Evolutionary conservation across 768 basidiomycete species (phyloP).

Genomic region (Austroboletus eburneus): DNA sequence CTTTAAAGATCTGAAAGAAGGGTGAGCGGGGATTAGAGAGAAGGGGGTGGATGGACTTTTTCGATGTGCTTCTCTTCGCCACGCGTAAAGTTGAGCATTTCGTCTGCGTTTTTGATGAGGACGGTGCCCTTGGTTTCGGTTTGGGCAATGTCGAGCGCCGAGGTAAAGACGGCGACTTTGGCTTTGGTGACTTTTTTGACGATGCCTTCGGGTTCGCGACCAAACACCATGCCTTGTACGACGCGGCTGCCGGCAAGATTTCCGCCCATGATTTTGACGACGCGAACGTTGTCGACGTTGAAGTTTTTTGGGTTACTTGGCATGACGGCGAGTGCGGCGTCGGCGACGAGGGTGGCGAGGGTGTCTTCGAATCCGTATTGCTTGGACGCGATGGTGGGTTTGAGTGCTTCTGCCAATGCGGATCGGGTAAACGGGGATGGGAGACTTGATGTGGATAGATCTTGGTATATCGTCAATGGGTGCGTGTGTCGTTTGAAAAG

Average conservation of each 20-base stretch:
- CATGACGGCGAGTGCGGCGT: constrained; percentile 92
- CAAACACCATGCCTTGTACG: constrained; percentile 97
- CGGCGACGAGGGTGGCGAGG: constrained; percentile 80
- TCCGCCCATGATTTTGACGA: constrained; percentile 98
- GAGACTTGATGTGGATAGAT: constrained; percentile 63
- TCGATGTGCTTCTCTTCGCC: constrained; percentile 97
- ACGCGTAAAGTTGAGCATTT: constrained; percentile 94
- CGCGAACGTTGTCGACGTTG: constrained; percentile 97
- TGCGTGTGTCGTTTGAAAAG: constrained; percentile 18
- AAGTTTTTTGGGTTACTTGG: constrained; percentile 84
- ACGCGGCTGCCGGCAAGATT: constrained; percentile 80
- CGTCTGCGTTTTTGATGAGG: constrained; percentile 89
- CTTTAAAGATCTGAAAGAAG: constrained; percentile 77
- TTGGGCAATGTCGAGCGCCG: constrained; percentile 87
- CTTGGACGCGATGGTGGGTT: constrained; percentile 93
- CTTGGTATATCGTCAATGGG: constrained; percentile 35
- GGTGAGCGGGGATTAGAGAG: background rate
- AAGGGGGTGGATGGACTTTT: constrained; percentile 47
- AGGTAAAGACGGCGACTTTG: constrained; percentile 96
- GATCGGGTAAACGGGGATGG: constrained; percentile 68
- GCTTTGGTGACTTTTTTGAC: constrained; percentile 80
- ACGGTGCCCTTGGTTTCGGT: constrained; percentile 99
- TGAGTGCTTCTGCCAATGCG: constrained; percentile 70
- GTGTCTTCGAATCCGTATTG: constrained; percentile 92
- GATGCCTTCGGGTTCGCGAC: constrained; percentile 88